These are phyloP conservation scores for Wickerhamomyces queroliae DNA, from an alignment of 805 yeast species.

Conservation along the genomic window DNA sequence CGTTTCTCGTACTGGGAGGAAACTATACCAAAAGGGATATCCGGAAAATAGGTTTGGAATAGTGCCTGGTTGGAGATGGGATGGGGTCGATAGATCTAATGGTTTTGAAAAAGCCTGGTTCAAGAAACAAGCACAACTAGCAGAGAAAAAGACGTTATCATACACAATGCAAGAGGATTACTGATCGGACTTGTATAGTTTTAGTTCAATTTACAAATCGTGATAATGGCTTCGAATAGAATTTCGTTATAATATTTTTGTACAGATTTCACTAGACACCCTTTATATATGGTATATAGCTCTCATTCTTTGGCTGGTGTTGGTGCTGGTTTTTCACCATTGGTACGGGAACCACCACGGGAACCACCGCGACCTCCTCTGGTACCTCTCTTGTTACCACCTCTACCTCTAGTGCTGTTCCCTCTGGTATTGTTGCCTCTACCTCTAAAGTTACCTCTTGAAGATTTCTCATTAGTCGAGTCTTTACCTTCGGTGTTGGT, in stretches of 20 bases:
- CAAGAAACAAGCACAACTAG: conserved; percentile 31
- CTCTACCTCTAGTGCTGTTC: conserved; percentile 17
- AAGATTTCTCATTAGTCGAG: no score
- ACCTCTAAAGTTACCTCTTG: no score
- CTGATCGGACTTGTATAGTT: conserved; percentile 8
- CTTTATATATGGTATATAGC: no score
- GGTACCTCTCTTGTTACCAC: conserved; percentile 17
- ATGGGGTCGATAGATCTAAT: conserved; percentile 83
- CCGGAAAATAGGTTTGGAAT: conserved; percentile 73
- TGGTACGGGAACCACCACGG: conserved; percentile 2
- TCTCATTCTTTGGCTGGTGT: not conserved
- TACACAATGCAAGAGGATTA: conserved; percentile 36
- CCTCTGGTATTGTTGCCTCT: no score
- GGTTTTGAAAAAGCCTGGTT: conserved; percentile 75
- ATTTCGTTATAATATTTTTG: not conserved
- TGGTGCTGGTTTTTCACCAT: not conserved
- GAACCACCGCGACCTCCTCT: conserved; percentile 8
- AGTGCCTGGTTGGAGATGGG: conserved; percentile 83
- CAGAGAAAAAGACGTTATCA: conserved; percentile 24
- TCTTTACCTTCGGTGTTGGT: no score
- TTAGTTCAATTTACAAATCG: no score
- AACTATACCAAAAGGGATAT: conserved; percentile 45
- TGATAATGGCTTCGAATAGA: not conserved
- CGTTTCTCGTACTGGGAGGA: conserved; percentile 40
- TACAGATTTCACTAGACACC: not conserved